phyloP scores from a whole-genome alignment of 768 basidiomycete genomes.

The Auriscalpium vulgare region DNA sequence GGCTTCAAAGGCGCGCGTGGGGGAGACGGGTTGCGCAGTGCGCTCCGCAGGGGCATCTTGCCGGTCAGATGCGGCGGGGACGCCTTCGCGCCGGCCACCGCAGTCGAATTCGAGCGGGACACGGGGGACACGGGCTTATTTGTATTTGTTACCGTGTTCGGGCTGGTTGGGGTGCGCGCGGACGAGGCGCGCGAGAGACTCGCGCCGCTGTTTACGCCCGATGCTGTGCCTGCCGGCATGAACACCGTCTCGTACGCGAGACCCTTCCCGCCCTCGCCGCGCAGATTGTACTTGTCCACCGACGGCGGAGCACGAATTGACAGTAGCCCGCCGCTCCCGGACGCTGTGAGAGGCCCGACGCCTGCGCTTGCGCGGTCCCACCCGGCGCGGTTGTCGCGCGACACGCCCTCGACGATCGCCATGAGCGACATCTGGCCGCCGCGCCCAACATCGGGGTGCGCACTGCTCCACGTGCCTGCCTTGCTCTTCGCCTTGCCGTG shows the following conservation, averaged over 20 bases:
- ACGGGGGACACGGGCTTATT: too few species aligned
- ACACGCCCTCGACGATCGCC: constrained; percentile 61
- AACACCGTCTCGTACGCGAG: constrained; percentile 9
- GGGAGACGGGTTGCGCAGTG: constrained; percentile 36
- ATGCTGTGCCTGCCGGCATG: neutral
- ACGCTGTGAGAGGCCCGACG: neutral
- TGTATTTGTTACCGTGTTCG: neutral
- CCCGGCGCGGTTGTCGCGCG: constrained; percentile 29
- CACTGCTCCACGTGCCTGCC: neutral
- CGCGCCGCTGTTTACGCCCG: neutral
- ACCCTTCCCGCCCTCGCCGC: constrained; percentile 7
- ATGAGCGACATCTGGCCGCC: constrained; percentile 37
- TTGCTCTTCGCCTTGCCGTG: neutral
- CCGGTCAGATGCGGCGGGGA: constrained; percentile 21
- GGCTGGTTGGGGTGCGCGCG: neutral
- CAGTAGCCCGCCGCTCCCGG: neutral
- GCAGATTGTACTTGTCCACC: constrained; percentile 10
- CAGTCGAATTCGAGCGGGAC: neutral
- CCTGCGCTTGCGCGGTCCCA: constrained; percentile 13
- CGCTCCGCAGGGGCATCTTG: constrained; percentile 53
- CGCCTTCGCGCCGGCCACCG: neutral
- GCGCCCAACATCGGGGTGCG: neutral
- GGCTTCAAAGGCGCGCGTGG: constrained; percentile 7
- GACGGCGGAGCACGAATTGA: constrained; percentile 9
- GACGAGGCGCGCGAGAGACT: neutral